Percentiles rank a stretch among this genome's conserved stretches.
These are phyloP conservation scores for Selaginella moellendorffii DNA, from an alignment of 75 land plant genomes.

Conservation along the genomic window DNA sequence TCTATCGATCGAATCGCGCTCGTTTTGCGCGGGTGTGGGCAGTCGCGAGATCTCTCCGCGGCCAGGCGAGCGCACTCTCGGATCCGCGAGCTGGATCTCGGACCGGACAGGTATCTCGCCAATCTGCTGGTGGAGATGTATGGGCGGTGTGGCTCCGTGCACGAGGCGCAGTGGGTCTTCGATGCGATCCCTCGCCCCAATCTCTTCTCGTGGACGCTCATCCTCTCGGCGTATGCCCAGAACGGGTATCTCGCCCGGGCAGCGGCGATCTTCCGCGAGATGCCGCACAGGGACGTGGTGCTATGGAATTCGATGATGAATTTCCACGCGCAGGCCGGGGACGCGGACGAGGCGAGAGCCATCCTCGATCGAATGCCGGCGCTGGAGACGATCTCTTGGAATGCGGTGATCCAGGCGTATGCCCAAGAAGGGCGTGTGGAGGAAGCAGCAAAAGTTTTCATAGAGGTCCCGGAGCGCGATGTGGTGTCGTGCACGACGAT, in stretches of 20 bases:
- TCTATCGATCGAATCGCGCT: too few species aligned
- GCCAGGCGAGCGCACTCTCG: background rate
- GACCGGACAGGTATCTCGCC: background rate
- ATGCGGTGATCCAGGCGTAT: constrained; percentile 3
- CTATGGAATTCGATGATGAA: background rate
- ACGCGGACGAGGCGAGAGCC: background rate
- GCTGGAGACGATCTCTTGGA: background rate
- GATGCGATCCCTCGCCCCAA: background rate
- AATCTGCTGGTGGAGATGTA: constrained; percentile 7
- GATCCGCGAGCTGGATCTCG: background rate
- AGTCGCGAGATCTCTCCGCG: background rate
- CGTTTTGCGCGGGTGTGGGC: background rate
- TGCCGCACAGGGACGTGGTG: background rate
- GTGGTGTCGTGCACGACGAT: background rate
- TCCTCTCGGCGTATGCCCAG: background rate
- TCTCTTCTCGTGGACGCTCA: constrained; percentile 3
- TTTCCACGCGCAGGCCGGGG: background rate
- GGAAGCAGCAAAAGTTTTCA: background rate
- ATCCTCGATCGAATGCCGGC: background rate
- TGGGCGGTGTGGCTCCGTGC: background rate
- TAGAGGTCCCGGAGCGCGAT: background rate
- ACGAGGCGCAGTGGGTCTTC: background rate
- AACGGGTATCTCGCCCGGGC: background rate
- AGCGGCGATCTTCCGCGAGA: background rate
- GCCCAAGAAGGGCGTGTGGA: constrained; percentile 4